Conservation (phyloP, 768 basidiomycete genomes). For the Auricularia heimuer region DNA sequence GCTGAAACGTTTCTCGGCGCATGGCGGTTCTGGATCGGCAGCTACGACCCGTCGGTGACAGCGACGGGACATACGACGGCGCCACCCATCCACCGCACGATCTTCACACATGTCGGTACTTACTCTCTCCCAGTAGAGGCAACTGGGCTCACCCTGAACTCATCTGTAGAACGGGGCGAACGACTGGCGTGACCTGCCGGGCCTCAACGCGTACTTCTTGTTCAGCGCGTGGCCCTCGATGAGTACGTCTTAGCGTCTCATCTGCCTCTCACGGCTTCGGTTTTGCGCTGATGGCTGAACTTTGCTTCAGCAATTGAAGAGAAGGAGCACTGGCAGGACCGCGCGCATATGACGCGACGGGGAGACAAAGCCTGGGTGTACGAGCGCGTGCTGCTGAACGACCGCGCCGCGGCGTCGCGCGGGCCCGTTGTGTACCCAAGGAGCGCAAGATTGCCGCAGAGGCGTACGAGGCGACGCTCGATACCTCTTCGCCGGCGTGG, state of each 20-base stretch:
- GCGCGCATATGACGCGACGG: constrained; percentile 21
- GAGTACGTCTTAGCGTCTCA: constrained; percentile 6
- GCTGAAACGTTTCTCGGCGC: constrained; percentile 71
- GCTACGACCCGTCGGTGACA: constrained; percentile 19
- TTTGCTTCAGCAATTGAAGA: constrained; percentile 43
- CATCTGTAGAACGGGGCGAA: constrained; percentile 21
- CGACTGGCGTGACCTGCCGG: constrained; percentile 66
- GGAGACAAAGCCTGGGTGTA: constrained; percentile 50
- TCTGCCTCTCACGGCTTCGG: not conserved
- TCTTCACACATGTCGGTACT: constrained; percentile 48
- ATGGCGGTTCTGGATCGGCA: constrained; percentile 51
- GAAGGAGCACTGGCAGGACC: constrained; percentile 62
- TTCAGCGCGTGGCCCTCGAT: constrained; percentile 64
- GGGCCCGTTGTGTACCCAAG: constrained; percentile 47
- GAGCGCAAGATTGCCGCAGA: not conserved
- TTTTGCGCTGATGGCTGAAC: not conserved
- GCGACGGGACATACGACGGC: constrained; percentile 16
- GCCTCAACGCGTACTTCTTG: constrained; percentile 69
- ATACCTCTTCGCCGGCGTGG: not conserved
- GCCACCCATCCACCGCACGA: constrained; percentile 54
- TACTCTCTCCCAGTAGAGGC: not conserved
- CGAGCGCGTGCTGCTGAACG: constrained; percentile 56
- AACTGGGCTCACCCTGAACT: not conserved
- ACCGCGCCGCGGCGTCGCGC: constrained; percentile 68
- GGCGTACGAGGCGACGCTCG: not conserved